phyloP scores from a whole-genome alignment of 1,284 basidiomycete genomes.

The Afroboletus lepidellus region DNA sequence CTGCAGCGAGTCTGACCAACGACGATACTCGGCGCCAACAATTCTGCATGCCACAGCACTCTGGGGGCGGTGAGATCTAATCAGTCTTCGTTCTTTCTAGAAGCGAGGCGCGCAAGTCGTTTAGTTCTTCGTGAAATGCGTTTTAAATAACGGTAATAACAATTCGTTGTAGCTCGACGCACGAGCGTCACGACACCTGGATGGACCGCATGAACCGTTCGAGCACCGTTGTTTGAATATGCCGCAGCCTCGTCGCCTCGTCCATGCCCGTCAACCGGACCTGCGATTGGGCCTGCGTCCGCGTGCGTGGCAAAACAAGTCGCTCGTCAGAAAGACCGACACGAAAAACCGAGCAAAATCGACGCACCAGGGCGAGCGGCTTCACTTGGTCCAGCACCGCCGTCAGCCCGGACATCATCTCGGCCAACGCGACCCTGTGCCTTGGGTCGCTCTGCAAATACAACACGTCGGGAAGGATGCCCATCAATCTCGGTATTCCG shows the following conservation, averaged over 20 bases:
- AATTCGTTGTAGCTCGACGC: conserved; percentile 5
- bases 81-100: too few relatives aligned
- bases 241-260: conserved; percentile 50
- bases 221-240: conserved; percentile 50
- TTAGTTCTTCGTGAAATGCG: not conserved
- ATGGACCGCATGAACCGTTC: conserved; percentile 47
- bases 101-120: too few relatives aligned
- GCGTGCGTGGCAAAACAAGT: conserved; percentile 5
- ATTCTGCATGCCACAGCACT: too few relatives aligned
- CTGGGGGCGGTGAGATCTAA: too few relatives aligned
- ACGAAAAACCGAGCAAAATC: conserved; percentile 25
- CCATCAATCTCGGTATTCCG: conserved; percentile 65
- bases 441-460: conserved; percentile 54
- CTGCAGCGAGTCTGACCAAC: too few relatives aligned
- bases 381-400: conserved; percentile 56
- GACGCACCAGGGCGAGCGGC: conserved; percentile 60
- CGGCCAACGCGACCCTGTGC: conserved; percentile 67
- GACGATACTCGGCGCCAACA: too few relatives aligned
- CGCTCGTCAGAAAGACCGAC: not conserved
- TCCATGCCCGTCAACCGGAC: conserved; percentile 43
- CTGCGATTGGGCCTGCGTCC: conserved; percentile 40
- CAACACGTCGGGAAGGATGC: conserved; percentile 68
- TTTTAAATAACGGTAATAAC: conserved; percentile 23
- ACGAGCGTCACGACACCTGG: conserved; percentile 25
- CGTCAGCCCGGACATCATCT: conserved; percentile 70